A percentile compares a stretch with the other conserved stretches of the same genome.
These are phyloP conservation scores for Lepraria neglecta DNA, from an alignment of 495 filamentous ascomycete genomes.

Conservation along the genomic window DNA sequence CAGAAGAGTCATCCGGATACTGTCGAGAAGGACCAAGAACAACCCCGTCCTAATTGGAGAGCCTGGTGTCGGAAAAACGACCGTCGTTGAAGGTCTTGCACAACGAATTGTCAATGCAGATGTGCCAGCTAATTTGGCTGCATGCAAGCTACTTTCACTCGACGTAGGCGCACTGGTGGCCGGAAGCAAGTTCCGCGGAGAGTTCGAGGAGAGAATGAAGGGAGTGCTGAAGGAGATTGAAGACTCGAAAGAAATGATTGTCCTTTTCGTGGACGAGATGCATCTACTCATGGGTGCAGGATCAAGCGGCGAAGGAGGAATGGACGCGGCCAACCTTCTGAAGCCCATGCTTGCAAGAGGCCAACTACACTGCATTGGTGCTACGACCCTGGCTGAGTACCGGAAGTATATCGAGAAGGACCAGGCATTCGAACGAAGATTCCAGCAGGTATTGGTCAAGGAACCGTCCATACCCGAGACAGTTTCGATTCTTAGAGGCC, in stretches of 20 bases:
- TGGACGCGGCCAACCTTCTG: slow-evolving; percentile 95
- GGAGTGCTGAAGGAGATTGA: slow-evolving; percentile 94
- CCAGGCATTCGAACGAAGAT: slow-evolving; percentile 92
- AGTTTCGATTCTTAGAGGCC: slow-evolving; percentile 89
- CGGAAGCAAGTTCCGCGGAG: slow-evolving; percentile 94
- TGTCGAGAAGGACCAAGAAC: slow-evolving; percentile 94
- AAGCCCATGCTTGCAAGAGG: slow-evolving; percentile 97
- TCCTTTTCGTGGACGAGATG: slow-evolving; percentile 97
- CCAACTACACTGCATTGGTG: slow-evolving; percentile 95
- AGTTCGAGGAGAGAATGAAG: slow-evolving; percentile 99
- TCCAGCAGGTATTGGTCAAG: slow-evolving; percentile 95
- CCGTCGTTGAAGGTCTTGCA: slow-evolving; percentile 94
- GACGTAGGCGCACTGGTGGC: slow-evolving; percentile 93
- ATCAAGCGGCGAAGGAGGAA: slow-evolving; percentile 86
- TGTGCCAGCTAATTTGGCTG: slow-evolving; percentile 89
- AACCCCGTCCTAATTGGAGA: slow-evolving; percentile 95
- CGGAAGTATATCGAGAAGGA: slow-evolving; percentile 99
- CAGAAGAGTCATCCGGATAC: slow-evolving; percentile 83
- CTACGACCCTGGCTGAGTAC: slow-evolving; percentile 90
- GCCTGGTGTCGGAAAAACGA: slow-evolving; percentile 97
- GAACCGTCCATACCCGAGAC: slow-evolving; percentile 85
- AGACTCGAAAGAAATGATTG: slow-evolving; percentile 92
- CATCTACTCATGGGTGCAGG: slow-evolving; percentile 98
- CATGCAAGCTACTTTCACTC: slow-evolving; percentile 86
- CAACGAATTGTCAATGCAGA: slow-evolving; percentile 91